Evolutionary conservation across 1,284 basidiomycete species (phyloP), one percentile per base, ranked within the genome.

Genomic region (Heterobasidion parviporum): DNA sequence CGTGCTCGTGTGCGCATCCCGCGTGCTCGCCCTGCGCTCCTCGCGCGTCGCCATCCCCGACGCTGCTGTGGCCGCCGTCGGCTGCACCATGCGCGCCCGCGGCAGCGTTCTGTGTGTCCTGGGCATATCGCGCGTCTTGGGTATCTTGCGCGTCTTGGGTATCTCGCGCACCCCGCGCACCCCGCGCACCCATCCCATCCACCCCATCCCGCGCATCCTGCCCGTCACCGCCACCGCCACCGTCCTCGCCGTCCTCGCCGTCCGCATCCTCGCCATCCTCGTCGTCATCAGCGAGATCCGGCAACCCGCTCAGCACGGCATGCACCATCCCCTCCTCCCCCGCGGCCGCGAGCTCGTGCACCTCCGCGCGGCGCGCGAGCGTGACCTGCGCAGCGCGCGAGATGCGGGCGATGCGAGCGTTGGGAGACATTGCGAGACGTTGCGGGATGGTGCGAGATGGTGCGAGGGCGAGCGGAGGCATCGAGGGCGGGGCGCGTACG

Each of bases 321-420:
- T 94, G 92, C n/a, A 92, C 75, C 87, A 90, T 89, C 33, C 87
- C 89, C 8, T 89, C 85, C 63, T 90, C 87, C 26, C 79, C 83
- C 65, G 84, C 83, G 57, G 77, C 71, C 56, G 81, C 74, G 20
- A 90, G 68, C 38, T 70, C 65, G 51, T 74, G 62, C 1, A 84
- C 79, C 55, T 87, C 82, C 34, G 76, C 71, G 65, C 85, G 87
- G 50, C 84, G 75, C 10, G 77, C 69, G 15, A 91, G 65, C 41
- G 83, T 75, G 38, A 89, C 69, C 88, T 90, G 64, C 10, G 14
- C 34, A 9, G 52, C 5, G 32, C 49, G 54, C n/a, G 8, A 54
- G 38, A 46, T 46, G 36, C 47, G 20, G 2, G 20, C 20, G 20
- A n/a, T 18, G 18, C 18, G 18, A 18, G 18, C 18, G 18, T 1